A percentile compares a stretch with the other conserved stretches of the same genome.
Conservation (phyloP, 306 rosid species). For the Psophocarpus tetragonolobus region DNA sequence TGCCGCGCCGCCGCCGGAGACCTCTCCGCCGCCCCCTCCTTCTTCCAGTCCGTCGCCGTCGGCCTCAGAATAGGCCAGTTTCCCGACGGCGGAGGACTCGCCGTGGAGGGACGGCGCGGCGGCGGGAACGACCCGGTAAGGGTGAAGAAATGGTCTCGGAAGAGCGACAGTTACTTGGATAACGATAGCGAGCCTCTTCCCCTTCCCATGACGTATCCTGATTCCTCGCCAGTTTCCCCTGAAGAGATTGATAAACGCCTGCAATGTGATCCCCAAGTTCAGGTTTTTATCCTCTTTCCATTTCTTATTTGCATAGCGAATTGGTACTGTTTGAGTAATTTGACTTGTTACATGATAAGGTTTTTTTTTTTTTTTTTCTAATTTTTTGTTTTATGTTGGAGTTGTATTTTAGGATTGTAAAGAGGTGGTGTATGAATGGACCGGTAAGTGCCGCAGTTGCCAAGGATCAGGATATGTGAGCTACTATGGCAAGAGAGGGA, state of each 20-base stretch:
- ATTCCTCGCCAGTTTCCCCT: conserved; percentile 69
- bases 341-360: background rate
- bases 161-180: conserved; percentile 70
- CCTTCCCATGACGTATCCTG: conserved; percentile 87
- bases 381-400: background rate
- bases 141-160: conserved; percentile 77
- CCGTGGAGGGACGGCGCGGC: conserved; percentile 30
- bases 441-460: conserved; percentile 93
- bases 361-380: background rate
- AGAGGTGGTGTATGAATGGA: conserved; percentile 97
- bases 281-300: conserved; percentile 47
- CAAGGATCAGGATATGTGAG: conserved; percentile 87
- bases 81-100: conserved; percentile 52
- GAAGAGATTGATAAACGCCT: conserved; percentile 78
- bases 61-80: conserved; percentile 50
- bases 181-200: conserved; percentile 76
- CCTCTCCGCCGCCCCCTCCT: conserved; percentile 35
- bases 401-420: conserved; percentile 73
- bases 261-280: conserved; percentile 63
- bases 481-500: conserved; percentile 84
- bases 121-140: conserved; percentile 46
- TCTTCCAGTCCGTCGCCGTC: conserved; percentile 57
- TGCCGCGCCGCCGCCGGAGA: conserved; percentile 62
- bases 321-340: background rate
- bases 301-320: background rate